Evolutionary conservation across 148 eudicot species (phyloP), one percentile per base, ranked within the genome.

Genomic region (Chenopodium quinoa): DNA sequence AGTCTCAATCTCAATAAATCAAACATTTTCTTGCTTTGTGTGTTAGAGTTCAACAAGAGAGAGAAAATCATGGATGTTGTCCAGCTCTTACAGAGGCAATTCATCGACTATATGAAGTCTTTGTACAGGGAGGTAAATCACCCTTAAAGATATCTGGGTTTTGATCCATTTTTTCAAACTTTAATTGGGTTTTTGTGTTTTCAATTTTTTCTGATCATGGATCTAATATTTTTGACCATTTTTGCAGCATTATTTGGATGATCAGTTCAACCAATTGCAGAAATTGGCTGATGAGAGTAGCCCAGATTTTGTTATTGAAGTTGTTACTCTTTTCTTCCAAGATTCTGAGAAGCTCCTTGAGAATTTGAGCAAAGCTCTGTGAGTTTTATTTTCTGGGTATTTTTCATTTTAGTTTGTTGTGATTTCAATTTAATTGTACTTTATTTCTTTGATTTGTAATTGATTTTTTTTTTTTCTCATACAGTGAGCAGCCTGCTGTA

Each of bases 291-390:
- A 92, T 86, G 95, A 92, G 66, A 90, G 85, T 76, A 89, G 81
- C 81, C 93, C 95, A 23, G 87, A 81, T 73, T 92, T 92, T 83
- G 93, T 89, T 10, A 47, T 73, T 78, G 91, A 92, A 83, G 92
- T 92, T 67, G 90, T 91, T 2, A 81, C 88, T 20, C 88, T 91
- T 34, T 92, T 89, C 81, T 89, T 91, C 69, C 89, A 91, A 72
- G 95, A 90, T 87, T 88, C 93, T 73, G 90, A 90, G 34, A 92
- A 86, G 79, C 89, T 90, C 62, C 84, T 92, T 81, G 83, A 86
- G 13, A 84, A 90, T 82, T 75, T 92, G 71, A 37, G 88, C 79
- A 66, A 78, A 32, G 92, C 92, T 76, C 73, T 92, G 95, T 92
- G 44, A 88, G 93, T 62, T 44, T 23, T 47, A 67, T 56, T 14